phyloP scores from a whole-genome alignment of 371 early-diverging fungal species.

The Mortierella sp. region DNA sequence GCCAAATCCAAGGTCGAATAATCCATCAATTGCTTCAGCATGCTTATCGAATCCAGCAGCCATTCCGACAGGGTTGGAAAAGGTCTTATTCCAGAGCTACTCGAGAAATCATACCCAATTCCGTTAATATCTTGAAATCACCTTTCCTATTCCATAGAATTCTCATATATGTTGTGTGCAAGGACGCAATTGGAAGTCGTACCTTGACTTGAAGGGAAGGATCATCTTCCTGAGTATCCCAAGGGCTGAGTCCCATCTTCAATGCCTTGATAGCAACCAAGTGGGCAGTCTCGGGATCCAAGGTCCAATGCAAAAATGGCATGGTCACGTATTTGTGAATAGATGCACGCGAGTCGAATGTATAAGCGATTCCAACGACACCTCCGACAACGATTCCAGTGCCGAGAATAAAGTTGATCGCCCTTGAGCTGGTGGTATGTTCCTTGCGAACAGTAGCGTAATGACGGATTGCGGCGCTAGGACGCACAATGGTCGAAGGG shows the following conservation, averaged over 20 bases:
- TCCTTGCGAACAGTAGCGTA: slow-evolving; percentile 53
- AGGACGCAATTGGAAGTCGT: not conserved
- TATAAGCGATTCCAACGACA: slow-evolving; percentile 64
- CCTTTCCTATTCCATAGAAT: not conserved
- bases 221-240: slow-evolving; percentile 64
- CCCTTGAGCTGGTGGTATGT: slow-evolving; percentile 40
- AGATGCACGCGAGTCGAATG: slow-evolving; percentile 77
- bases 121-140: not conserved
- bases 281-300: slow-evolving; percentile 83
- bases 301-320: slow-evolving; percentile 72
- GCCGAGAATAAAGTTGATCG: slow-evolving; percentile 59
- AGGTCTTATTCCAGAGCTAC: slow-evolving; percentile 73
- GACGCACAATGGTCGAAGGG: slow-evolving; percentile 17
- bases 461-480: slow-evolving; percentile 30
- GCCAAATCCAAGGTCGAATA: slow-evolving; percentile 88
- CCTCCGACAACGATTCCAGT: slow-evolving; percentile 51
- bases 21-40: slow-evolving; percentile 82
- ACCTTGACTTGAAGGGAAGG: slow-evolving; percentile 63
- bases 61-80: slow-evolving; percentile 84
- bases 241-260: slow-evolving; percentile 69
- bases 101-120: not conserved
- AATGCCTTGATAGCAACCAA: slow-evolving; percentile 68
- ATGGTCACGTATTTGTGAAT: slow-evolving; percentile 70
- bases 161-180: not conserved
- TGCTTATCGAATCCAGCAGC: slow-evolving; percentile 94